Evolutionary conservation across 169 alveolate species (phyloP).

Genomic region (Plasmodium vinckei): DNA sequence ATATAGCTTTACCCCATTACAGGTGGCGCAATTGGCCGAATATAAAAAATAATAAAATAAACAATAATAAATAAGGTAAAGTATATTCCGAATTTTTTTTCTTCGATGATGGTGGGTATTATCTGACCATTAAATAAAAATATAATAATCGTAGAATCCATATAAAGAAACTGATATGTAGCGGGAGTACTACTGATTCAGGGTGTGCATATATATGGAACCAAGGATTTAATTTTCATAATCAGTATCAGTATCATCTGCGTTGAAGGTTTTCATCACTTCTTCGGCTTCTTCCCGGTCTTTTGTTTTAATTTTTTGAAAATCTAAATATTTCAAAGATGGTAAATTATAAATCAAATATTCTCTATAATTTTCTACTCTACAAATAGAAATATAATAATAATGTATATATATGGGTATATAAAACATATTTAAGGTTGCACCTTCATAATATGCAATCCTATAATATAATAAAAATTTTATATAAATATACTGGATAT

Average conservation of each 20-base stretch:
- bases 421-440: neutral
- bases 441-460: neutral
- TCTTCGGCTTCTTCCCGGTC: constrained; percentile 80
- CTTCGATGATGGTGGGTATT: too few relatives aligned
- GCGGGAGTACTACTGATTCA: neutral
- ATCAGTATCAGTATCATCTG: constrained; percentile 15
- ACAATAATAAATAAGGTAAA: too few relatives aligned
- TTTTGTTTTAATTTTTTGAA: constrained; percentile 79
- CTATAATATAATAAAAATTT: neutral
- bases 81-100: too few relatives aligned
- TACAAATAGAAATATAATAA: neutral
- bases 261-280: constrained; percentile 46
- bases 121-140: too few relatives aligned
- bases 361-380: constrained; percentile 82
- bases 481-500: neutral
- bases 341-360: constrained; percentile 83
- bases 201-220: neutral
- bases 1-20: too few relatives aligned
- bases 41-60: too few relatives aligned
- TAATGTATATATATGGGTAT: neutral
- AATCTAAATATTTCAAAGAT: constrained; percentile 83
- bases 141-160: neutral
- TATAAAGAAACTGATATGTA: neutral
- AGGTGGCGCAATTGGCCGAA: too few relatives aligned
- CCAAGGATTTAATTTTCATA: constrained; percentile 8